A percentile compares a stretch with the other conserved stretches of the same genome.
phyloP scores from a whole-genome alignment of 2,329 filamentous ascomycete species.

The Penicillium sp. region DNA sequence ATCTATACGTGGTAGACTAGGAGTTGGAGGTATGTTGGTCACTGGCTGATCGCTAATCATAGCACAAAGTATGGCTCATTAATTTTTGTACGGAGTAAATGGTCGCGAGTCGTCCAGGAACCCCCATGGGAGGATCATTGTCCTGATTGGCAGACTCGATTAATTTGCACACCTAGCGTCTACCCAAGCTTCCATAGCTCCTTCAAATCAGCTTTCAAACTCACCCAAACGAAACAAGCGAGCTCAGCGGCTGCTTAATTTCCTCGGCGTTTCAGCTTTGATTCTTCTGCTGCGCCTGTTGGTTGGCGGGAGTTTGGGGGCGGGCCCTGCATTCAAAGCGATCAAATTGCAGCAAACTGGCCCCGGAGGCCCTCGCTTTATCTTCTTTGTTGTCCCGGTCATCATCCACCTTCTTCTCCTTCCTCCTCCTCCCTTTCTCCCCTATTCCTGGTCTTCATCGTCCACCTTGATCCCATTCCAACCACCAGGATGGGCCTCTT shows the following conservation, averaged over 20 bases:
- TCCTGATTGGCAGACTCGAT: neutral
- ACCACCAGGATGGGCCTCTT: slow-evolving; percentile 34
- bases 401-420: slow-evolving; percentile 6
- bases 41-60: too few relatives aligned
- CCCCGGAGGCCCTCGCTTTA: slow-evolving; percentile 1
- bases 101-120: too few relatives aligned
- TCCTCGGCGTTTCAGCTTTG: slow-evolving; percentile 9
- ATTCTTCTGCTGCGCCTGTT: neutral
- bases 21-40: too few relatives aligned
- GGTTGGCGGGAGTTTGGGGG: neutral
- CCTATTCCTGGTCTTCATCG: neutral
- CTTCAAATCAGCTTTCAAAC: too few relatives aligned
- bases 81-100: too few relatives aligned
- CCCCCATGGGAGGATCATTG: too few relatives aligned
- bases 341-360: neutral
- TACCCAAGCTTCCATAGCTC: too few relatives aligned
- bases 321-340: slow-evolving; percentile 14
- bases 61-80: too few relatives aligned
- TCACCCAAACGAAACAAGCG: neutral
- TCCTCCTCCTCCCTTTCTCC: slow-evolving; percentile 3
- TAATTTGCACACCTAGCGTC: neutral
- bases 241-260: neutral
- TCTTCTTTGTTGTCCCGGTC: neutral
- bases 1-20: too few relatives aligned
- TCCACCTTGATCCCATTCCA: neutral